Evolutionary conservation across 2,329 filamentous ascomycete species (phyloP).

Genomic region (Aspergillus aculeatus): DNA sequence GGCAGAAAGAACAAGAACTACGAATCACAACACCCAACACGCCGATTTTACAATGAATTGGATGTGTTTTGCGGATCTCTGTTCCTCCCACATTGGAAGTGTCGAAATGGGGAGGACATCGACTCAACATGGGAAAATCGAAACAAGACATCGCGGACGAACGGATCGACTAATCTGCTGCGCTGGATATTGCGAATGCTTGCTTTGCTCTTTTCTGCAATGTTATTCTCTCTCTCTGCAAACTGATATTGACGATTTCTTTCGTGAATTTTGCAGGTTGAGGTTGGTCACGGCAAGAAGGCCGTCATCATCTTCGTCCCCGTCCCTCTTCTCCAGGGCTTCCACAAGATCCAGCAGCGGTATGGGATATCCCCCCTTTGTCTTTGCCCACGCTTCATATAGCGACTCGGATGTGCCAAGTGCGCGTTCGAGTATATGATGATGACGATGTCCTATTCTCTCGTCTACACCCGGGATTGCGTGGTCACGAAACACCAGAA

Average conservation of each 20-base stretch:
- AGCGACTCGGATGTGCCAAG: too few relatives aligned
- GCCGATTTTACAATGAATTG: not conserved
- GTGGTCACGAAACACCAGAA: not conserved
- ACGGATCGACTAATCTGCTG: not conserved
- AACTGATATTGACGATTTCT: constrained; percentile 26
- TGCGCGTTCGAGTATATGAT: not conserved
- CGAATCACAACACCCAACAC: not conserved
- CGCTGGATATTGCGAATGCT: not conserved
- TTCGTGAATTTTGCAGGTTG: constrained; percentile 68
- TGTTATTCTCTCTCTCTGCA: not conserved
- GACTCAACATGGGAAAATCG: not conserved
- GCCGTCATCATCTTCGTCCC: constrained; percentile 99
- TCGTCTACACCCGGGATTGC: too few relatives aligned
- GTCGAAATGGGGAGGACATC: not conserved
- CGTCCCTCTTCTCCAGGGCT: constrained; percentile 95
- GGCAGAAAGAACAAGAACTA: not conserved
- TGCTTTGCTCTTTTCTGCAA: not conserved
- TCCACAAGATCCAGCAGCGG: constrained; percentile 99
- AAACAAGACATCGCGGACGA: not conserved
- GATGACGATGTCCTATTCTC: not conserved
- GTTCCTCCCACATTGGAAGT: too few relatives aligned
- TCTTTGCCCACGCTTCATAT: too few relatives aligned
- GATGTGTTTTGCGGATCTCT: not conserved
- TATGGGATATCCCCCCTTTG: constrained; percentile 52
- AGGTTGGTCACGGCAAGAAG: constrained; percentile 99